Conservation (phyloP, 768 basidiomycete species). For the Hericium coralloides region DNA sequence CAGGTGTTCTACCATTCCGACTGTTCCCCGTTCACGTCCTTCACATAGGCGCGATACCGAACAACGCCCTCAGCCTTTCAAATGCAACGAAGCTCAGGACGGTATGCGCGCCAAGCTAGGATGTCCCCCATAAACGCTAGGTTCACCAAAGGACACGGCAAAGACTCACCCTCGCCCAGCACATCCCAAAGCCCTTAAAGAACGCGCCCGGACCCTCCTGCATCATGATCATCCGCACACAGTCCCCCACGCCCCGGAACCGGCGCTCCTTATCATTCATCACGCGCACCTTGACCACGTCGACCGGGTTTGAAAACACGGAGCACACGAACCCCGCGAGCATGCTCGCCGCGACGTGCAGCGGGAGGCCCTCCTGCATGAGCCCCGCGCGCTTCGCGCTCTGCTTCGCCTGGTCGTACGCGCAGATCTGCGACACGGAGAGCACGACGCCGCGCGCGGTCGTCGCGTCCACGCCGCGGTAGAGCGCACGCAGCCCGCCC, state of each 20-base stretch:
- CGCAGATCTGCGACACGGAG: slow-evolving; percentile 26
- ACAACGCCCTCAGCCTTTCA: slow-evolving; percentile 22
- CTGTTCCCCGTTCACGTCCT: no score
- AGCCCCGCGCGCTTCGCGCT: slow-evolving; percentile 20
- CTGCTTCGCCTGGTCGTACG: slow-evolving; percentile 30
- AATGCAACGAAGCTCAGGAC: slow-evolving; percentile 27
- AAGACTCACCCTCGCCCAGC: slow-evolving; percentile 27
- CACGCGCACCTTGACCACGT: slow-evolving; percentile 29
- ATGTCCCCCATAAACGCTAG: background rate
- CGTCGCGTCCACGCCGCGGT: slow-evolving; percentile 25
- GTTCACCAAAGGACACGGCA: background rate
- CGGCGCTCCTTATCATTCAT: slow-evolving; percentile 28
- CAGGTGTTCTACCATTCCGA: no score
- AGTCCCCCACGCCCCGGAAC: slow-evolving; percentile 21
- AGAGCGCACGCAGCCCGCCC: slow-evolving; percentile 19
- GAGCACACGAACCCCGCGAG: slow-evolving; percentile 30
- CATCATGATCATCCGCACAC: slow-evolving; percentile 20
- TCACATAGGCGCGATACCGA: slow-evolving; percentile 26
- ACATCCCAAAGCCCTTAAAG: slow-evolving; percentile 32
- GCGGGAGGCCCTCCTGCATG: slow-evolving; percentile 25
- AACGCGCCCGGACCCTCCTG: slow-evolving; percentile 26
- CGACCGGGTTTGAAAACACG: slow-evolving; percentile 29
- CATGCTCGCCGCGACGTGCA: slow-evolving; percentile 25
- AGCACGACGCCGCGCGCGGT: slow-evolving; percentile 26
- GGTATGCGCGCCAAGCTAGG: slow-evolving; percentile 27